Evolutionary conservation across 176 grass and related monocot species (phyloP), one percentile per base, ranked within the genome.

Genomic region (Bothriochloa decipiens): DNA sequence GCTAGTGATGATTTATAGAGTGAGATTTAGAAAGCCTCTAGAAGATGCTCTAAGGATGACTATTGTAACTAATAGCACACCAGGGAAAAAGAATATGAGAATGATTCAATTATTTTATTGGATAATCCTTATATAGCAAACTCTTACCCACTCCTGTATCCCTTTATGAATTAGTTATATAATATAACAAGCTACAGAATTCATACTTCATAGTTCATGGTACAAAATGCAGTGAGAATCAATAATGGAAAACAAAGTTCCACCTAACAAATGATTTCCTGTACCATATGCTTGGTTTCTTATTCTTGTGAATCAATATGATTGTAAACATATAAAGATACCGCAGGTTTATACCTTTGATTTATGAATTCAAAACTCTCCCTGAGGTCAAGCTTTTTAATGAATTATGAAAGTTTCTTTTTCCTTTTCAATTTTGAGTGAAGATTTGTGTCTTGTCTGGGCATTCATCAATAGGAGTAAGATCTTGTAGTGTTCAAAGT

Each of bases 41-140:
- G 40, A 6, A 41, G 40, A 41, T 41, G 40, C 40, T 41, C 40
- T 41, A 41, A 50, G 11, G 77, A 79, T 80, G 62, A 66, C 25
- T 52, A 35, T 68, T 8, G 33, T 68, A 25, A 4, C 12, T 49
- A 68, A 52, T 64, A 37, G 64, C 76, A 81, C 64, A 27, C 47
- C 32, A 69, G 20, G 52, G 13, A 76, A 39, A 53, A 53, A 67
- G 2, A 68, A 80, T 68, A 27, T 80, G 45, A 68, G 32, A 60
- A 77, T 58, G 33, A 68, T 35, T 69, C 29, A 67, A 29, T 81
- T 87, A 12, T 67, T 36, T 43, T 77, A 40, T 37, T 53, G 35
- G 17, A 80, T 62, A 80, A 74, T 65, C 29, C 68, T 65, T 86
- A 70, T 50, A 28, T 60, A 62, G 37, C 35, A 62, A 60, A 78